Evolutionary conservation across 495 filamentous ascomycete species (phyloP).

Genomic region (Chaetomium cochliodes): DNA sequence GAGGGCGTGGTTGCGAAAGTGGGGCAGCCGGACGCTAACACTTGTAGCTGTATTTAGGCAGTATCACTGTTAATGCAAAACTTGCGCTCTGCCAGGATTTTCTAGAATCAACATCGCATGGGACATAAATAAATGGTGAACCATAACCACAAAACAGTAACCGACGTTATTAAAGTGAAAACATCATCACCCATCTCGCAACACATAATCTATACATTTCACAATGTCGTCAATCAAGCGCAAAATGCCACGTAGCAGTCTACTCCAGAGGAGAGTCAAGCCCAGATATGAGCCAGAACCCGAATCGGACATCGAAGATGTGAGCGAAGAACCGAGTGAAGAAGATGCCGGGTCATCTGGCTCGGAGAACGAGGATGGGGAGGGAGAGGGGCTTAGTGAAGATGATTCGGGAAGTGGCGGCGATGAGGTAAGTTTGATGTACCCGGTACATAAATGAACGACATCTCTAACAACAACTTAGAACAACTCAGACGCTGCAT

Average conservation of each 20-base stretch:
- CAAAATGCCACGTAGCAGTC: constrained; percentile 28
- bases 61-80: neutral
- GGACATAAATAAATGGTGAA: neutral
- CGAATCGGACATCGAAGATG: constrained; percentile 48
- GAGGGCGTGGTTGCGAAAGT: neutral
- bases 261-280: constrained; percentile 59
- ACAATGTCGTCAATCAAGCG: constrained; percentile 37
- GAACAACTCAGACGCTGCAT: constrained; percentile 17
- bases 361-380: constrained; percentile 32
- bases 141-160: no score
- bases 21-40: neutral
- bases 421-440: constrained; percentile 13
- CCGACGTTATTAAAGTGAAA: neutral
- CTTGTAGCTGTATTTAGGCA: neutral
- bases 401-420: constrained; percentile 33
- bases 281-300: constrained; percentile 55
- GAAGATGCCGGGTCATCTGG: constrained; percentile 37
- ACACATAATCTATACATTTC: neutral
- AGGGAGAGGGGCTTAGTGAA: constrained; percentile 23
- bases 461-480: constrained; percentile 20
- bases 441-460: neutral
- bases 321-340: constrained; percentile 35
- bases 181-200: neutral
- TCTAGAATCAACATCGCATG: neutral
- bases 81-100: neutral